Evolutionary conservation across 2,329 filamentous ascomycete genomes (phyloP).

Genomic region (Fusarium staphyleae): DNA sequence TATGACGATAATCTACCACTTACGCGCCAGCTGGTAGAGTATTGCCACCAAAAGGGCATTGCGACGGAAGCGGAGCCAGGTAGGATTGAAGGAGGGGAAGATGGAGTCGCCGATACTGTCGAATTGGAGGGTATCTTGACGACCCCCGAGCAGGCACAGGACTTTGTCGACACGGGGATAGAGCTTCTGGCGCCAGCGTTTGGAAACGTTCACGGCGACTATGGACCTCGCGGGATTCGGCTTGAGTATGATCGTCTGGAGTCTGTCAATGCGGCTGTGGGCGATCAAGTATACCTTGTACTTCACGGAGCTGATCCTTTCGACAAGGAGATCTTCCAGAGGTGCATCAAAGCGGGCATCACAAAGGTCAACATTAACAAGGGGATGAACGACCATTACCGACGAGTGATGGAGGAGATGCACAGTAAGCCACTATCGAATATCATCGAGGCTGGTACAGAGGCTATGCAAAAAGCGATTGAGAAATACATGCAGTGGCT

Average conservation of each 20-base stretch:
- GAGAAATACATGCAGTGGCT: conserved; percentile 56
- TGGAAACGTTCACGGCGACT: conserved; percentile 79
- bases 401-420: conserved; percentile 54
- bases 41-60: conserved; percentile 69
- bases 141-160: conserved; percentile 71
- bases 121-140: conserved; percentile 62
- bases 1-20: conserved; percentile 73
- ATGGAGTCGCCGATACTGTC: conserved; percentile 70
- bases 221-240: conserved; percentile 64
- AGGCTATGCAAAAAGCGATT: conserved; percentile 56
- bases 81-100: conserved; percentile 59
- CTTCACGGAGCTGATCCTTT: conserved; percentile 60
- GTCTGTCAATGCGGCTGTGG: conserved; percentile 51
- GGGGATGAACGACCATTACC: conserved; percentile 59
- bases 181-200: conserved; percentile 78
- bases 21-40: conserved; percentile 66
- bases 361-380: conserved; percentile 61
- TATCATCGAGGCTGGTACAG: conserved; percentile 56
- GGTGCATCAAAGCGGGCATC: conserved; percentile 55
- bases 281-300: conserved; percentile 55
- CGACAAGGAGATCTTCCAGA: conserved; percentile 52
- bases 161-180: conserved; percentile 75
- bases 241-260: conserved; percentile 38
- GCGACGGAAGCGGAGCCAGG: conserved; percentile 68
- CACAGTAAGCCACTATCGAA: conserved; percentile 54